Conservation (phyloP, 2,329 filamentous ascomycete species). For the Colletotrichum graminicola region DNA sequence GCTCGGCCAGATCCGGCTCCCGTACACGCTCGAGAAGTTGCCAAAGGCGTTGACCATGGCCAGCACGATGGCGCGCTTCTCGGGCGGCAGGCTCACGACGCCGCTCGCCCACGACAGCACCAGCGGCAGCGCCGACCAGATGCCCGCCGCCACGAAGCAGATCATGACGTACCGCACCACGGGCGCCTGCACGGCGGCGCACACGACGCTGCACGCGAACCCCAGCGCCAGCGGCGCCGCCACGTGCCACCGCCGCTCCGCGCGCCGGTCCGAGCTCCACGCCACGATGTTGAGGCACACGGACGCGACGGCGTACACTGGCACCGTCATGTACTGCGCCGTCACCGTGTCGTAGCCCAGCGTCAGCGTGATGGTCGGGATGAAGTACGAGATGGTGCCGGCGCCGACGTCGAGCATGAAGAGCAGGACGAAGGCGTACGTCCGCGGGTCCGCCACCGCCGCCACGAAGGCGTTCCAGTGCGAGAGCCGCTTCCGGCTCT, state of each 20-base stretch:
- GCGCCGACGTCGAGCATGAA: conserved; percentile 63
- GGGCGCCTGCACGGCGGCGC: conserved; percentile 43
- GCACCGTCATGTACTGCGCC: conserved; percentile 61
- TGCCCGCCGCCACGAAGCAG: conserved; percentile 46
- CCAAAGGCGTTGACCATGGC: conserved; percentile 50
- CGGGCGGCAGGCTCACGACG: conserved; percentile 46
- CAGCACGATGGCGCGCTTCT: conserved; percentile 51
- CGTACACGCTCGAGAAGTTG: conserved; percentile 50
- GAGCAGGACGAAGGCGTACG: conserved; percentile 61
- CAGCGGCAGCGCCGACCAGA: conserved; percentile 47
- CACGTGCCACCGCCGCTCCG: conserved; percentile 45
- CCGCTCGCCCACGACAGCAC: conserved; percentile 49
- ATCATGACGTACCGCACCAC: conserved; percentile 49
- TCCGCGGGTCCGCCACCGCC: conserved; percentile 59
- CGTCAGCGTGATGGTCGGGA: conserved; percentile 62
- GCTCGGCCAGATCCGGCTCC: conserved; percentile 49
- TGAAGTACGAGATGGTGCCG: conserved; percentile 65
- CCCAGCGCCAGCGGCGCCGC: conserved; percentile 42
- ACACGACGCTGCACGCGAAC: conserved; percentile 43
- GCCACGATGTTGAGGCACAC: conserved; percentile 45
- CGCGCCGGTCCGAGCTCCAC: conserved; percentile 44
- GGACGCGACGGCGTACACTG: conserved; percentile 47
- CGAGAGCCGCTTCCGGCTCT: conserved; percentile 45
- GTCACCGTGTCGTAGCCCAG: conserved; percentile 60
- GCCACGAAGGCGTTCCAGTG: conserved; percentile 48